Evolutionary conservation across 1,284 basidiomycete genomes (phyloP), one percentile per base, ranked within the genome.

Genomic region (Sporisorium scitamineum): DNA sequence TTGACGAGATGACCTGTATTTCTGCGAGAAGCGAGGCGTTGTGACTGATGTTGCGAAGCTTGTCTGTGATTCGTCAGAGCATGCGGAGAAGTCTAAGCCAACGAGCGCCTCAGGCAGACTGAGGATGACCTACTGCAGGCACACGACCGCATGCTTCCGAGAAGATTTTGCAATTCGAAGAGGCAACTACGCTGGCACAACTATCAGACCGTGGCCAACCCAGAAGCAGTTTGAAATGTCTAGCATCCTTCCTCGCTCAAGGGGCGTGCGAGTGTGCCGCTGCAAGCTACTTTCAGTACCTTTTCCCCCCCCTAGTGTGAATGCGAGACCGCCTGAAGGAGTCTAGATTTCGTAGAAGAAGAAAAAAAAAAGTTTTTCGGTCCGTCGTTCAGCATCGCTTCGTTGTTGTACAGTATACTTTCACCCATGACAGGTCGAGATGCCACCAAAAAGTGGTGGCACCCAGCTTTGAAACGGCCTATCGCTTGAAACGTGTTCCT

Each of bases 401-500:
- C 41, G 32, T n/a, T n/a, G n/a, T n/a, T n/a, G n/a, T n/a, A n/a
- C n/a, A n/a, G n/a, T n/a, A n/a, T n/a, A n/a, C n/a, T n/a, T n/a
- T n/a, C n/a, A n/a, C n/a, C n/a, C n/a, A n/a, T n/a, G 24, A 41
- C 39, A 20, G 27, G n/a, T 22, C 20, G 18, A 32, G 18, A 4
- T 9, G 9, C 44, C 7, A 26, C 10, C n/a, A 10, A 45, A 45
- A 13, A 45, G 6, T 34, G 9, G 37, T 27, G 37, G 52, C 34
- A 54, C 53, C 39, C 53, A 54, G 53, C 53, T 54, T 54, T 54
- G 24, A 20, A 9, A 1, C 37, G 52, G 37, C 53, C 53, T 42
- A 54, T 54, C 53, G 39, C 47, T 59, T 29, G 57, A 55, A 70
- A 70, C 67, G 67, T 70, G 67, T 54, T 70, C 67, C 26, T 48